Evolutionary conservation across 2,329 filamentous ascomycete species (phyloP), one percentile per base, ranked within the genome.

Genomic region (Fusarium clavum): DNA sequence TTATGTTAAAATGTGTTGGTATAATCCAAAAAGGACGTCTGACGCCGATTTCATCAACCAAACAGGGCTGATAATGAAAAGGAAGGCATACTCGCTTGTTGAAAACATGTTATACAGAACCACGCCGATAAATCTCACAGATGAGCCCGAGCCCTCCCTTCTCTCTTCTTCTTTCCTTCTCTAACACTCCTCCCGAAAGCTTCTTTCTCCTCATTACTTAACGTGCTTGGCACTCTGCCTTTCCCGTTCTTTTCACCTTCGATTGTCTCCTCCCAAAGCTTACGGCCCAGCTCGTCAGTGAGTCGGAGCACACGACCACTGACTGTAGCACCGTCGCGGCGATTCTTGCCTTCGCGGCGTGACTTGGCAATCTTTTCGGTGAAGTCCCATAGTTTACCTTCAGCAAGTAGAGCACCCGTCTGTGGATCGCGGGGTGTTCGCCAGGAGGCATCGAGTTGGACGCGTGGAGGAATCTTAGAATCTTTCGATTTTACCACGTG

Each of bases 281-380:
- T 85, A 55, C 83, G 80, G 0, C 94, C 94, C 12, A 97, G 85
- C 48, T 86, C 80, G 76, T 97, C 94, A 11, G 92, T 91, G 72
- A 98, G 84, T 9, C 85, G 83, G 40, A 98, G 80, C 13, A 99
- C 95, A 22, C 96, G 86, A 14, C 88, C 92, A 73, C 91, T 92
- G 5, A 98, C 94, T 0, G 94, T 97, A 2, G 91, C 92, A 14
- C 94, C 94, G 78, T 99, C 96, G n/a, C 95, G 87, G 24, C 96
- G 85, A 78, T 98, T 98, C 88, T 98, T 99, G 11, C 96, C 96
- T 82, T 98, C 96, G 45, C 95, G 86, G 32, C 96, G 86, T 46
- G 90, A 92, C 52, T 89, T 86, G 10, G 94, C 93, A 69, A 99
- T 97, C 77, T 91, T 88, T 79, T 97, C 94, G 7, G 92, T 95